Conservation (phyloP, 441 rosid species). For the Aquilaria agallochum region DNA sequence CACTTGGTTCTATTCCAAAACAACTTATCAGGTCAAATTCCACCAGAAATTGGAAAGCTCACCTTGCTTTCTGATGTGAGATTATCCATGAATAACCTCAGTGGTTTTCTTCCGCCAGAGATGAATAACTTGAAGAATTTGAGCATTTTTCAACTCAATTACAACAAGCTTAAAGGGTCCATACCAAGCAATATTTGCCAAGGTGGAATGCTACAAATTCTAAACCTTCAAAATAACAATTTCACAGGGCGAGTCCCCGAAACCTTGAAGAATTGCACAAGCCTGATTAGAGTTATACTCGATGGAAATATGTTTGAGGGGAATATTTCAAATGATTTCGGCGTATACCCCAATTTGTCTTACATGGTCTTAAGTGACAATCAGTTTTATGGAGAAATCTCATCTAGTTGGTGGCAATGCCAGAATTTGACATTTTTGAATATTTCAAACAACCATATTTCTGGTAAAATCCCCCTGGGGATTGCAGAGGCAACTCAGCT, state of each 20-base stretch:
- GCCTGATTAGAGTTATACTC: slow-evolving; percentile 29
- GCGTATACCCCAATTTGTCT: slow-evolving; percentile 27
- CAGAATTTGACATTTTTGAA: slow-evolving; percentile 14
- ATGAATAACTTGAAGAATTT: slow-evolving; percentile 23
- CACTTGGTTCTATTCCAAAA: slow-evolving; percentile 12
- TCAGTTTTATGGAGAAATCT: slow-evolving; percentile 22
- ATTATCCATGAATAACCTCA: slow-evolving; percentile 8
- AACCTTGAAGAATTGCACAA: slow-evolving; percentile 27
- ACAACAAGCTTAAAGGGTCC: slow-evolving; percentile 22
- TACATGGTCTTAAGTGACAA: slow-evolving; percentile 33
- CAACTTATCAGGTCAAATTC: slow-evolving; percentile 23
- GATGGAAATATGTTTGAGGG: slow-evolving; percentile 31
- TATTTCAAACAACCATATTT: slow-evolving; percentile 21
- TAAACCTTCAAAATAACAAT: slow-evolving; percentile 22
- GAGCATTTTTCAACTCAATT: slow-evolving; percentile 9
- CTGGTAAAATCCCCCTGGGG: slow-evolving; percentile 14
- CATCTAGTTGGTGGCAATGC: slow-evolving; percentile 22
- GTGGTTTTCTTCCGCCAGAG: slow-evolving; percentile 24
- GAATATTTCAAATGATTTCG: slow-evolving; percentile 21
- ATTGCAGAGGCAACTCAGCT: slow-evolving; percentile 19
- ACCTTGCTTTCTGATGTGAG: slow-evolving; percentile 11
- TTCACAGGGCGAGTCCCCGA: slow-evolving; percentile 30
- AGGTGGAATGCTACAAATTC: slow-evolving; percentile 21
- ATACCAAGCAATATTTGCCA: slow-evolving; percentile 26
- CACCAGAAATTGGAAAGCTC: slow-evolving; percentile 15